Percentiles rank a stretch among this genome's conserved stretches.
phyloP scores from a whole-genome alignment of 306 rosid genomes.

The Styphnolobium japonicum region DNA sequence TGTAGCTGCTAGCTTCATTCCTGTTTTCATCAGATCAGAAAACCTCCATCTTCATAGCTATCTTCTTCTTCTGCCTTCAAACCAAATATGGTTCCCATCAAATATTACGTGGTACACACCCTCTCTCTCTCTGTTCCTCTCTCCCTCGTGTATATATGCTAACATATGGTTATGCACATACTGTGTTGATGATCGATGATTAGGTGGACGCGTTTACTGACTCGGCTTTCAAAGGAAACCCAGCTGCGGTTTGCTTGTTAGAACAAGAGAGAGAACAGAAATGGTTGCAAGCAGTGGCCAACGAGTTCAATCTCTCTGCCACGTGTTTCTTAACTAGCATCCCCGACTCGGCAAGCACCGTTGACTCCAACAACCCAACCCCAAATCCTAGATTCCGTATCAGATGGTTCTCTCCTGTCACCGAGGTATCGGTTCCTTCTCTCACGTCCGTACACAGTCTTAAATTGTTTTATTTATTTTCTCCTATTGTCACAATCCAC shows the following conservation, averaged over 20 bases:
- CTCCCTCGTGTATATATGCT: background rate
- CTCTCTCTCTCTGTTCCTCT: background rate
- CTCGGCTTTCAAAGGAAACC: slow-evolving; percentile 57
- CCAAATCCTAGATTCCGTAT: slow-evolving; percentile 40
- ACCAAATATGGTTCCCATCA: slow-evolving; percentile 31
- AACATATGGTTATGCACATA: background rate
- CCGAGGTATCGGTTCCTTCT: slow-evolving; percentile 33
- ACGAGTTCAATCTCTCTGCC: slow-evolving; percentile 42
- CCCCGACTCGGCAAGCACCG: background rate
- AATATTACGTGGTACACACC: slow-evolving; percentile 54
- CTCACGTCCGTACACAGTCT: too few species aligned
- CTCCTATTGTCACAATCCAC: too few species aligned
- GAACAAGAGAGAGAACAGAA: slow-evolving; percentile 46
- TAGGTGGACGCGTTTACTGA: slow-evolving; percentile 63
- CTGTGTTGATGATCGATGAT: background rate
- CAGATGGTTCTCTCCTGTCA: slow-evolving; percentile 61
- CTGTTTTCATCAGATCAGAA: background rate
- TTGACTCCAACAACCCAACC: too few species aligned
- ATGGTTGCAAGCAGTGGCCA: slow-evolving; percentile 52
- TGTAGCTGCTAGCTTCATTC: too few species aligned
- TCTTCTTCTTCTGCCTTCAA: background rate
- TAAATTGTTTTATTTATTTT: too few species aligned
- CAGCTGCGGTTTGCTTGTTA: slow-evolving; percentile 52
- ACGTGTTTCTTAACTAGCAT: slow-evolving; percentile 41
- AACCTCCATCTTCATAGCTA: background rate